Evolutionary conservation across 495 filamentous ascomycete genomes (phyloP).

Genomic region (Aspergillus bridgeri): DNA sequence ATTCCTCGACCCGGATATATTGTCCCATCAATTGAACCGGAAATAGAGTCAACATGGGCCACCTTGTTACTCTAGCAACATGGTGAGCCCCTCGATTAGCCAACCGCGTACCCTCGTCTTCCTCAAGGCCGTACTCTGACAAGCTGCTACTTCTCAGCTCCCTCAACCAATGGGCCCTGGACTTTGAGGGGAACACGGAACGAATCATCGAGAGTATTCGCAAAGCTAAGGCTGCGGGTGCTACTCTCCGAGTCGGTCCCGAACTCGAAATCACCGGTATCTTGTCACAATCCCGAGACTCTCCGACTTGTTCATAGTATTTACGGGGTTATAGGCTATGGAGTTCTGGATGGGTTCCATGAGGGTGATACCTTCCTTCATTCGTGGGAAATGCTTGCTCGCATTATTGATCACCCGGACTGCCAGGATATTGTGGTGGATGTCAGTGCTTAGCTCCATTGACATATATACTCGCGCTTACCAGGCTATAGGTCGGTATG

Average conservation of each 20-base stretch:
- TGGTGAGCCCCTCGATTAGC: constrained; percentile 25
- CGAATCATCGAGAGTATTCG: constrained; percentile 75
- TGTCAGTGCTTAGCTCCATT: constrained; percentile 10
- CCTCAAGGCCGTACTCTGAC: constrained; percentile 10
- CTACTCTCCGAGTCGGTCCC: constrained; percentile 72
- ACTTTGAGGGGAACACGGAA: constrained; percentile 72
- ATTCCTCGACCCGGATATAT: background rate
- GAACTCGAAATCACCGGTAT: constrained; percentile 61
- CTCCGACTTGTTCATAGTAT: background rate
- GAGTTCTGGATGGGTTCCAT: constrained; percentile 66
- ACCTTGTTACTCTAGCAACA: constrained; percentile 40
- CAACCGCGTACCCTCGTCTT: background rate
- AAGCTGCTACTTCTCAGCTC: constrained; percentile 23
- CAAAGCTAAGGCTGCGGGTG: constrained; percentile 65
- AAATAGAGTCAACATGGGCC: constrained; percentile 28
- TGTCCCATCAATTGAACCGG: background rate
- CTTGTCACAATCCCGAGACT: background rate
- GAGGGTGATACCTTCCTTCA: constrained; percentile 55
- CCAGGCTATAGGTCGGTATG: constrained; percentile 49
- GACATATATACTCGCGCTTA: background rate
- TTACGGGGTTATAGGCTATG: constrained; percentile 51
- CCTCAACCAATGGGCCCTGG: constrained; percentile 62
- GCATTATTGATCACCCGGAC: constrained; percentile 59
- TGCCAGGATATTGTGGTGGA: constrained; percentile 78
- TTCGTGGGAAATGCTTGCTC: constrained; percentile 67